A percentile compares a stretch with the other conserved stretches of the same genome.
phyloP scores from a whole-genome alignment of 2,329 filamentous ascomycete genomes.

The Colletotrichum agaves region DNA sequence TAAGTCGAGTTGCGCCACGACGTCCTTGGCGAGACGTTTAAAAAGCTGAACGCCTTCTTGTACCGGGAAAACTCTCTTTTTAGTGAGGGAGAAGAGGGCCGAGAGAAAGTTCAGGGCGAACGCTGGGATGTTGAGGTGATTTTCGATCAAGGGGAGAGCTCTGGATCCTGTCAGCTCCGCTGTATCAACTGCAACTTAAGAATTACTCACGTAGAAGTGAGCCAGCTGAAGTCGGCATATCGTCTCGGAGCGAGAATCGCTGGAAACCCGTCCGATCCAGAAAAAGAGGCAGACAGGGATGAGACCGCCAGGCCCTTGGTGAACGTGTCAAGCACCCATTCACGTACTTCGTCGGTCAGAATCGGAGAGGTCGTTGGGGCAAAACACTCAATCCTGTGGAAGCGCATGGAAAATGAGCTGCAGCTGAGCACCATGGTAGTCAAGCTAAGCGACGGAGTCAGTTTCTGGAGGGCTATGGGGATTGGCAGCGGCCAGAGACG shows the following conservation, averaged over 20 bases:
- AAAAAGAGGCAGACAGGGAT: neutral
- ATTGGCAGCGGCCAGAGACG: neutral
- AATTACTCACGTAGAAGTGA: neutral
- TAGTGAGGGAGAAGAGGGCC: neutral
- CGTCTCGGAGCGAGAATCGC: neutral
- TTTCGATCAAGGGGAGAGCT: constrained; percentile 8
- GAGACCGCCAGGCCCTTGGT: neutral
- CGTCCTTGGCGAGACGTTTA: constrained; percentile 4
- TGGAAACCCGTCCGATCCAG: neutral
- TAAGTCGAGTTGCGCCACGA: constrained; percentile 10
- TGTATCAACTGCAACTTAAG: too few species aligned
- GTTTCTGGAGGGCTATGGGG: neutral
- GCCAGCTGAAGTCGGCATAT: constrained; percentile 21
- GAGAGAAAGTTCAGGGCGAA: neutral
- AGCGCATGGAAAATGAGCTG: neutral
- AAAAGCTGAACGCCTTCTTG: neutral
- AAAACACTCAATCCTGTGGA: neutral
- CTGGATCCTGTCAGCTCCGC: neutral
- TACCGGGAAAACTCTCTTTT: neutral
- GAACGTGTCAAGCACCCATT: neutral
- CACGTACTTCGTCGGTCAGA: neutral
- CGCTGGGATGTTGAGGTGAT: neutral
- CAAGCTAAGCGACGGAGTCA: neutral
- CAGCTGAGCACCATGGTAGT: neutral
- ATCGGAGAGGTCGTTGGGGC: neutral